Conservation (phyloP, 2,329 filamentous ascomycete species). For the Neocucurbitaria cava region DNA sequence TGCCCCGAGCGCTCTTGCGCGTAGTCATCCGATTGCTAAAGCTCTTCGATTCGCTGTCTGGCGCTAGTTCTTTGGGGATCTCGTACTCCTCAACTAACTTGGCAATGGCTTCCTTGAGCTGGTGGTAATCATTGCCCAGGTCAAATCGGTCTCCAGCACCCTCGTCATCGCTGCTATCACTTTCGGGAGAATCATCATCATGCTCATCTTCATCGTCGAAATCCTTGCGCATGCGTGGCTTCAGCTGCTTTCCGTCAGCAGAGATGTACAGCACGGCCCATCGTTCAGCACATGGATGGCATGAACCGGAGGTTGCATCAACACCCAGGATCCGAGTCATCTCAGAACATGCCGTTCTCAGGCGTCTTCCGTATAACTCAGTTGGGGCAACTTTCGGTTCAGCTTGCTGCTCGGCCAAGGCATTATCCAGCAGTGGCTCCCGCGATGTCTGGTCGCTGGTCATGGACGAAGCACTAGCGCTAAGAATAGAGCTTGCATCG, state of each 20-base stretch:
- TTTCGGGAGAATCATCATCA: slow-evolving; percentile 64
- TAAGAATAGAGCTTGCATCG: slow-evolving; percentile 74
- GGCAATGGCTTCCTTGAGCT: slow-evolving; percentile 79
- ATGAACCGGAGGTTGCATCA: slow-evolving; percentile 70
- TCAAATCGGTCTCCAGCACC: slow-evolving; percentile 58
- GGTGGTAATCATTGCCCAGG: slow-evolving; percentile 80
- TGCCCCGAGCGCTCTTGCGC: slow-evolving; percentile 42
- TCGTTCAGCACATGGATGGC: slow-evolving; percentile 80
- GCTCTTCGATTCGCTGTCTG: slow-evolving; percentile 65
- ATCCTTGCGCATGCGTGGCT: slow-evolving; percentile 76
- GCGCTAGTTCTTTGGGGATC: slow-evolving; percentile 71
- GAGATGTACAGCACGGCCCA: slow-evolving; percentile 86
- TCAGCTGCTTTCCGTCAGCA: slow-evolving; percentile 72
- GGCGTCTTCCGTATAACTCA: slow-evolving; percentile 55
- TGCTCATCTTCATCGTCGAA: slow-evolving; percentile 68
- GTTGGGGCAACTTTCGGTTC: slow-evolving; percentile 59
- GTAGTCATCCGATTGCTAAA: slow-evolving; percentile 74
- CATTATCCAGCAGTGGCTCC: slow-evolving; percentile 65
- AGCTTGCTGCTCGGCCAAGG: slow-evolving; percentile 26
- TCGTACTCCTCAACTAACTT: slow-evolving; percentile 85
- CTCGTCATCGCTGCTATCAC: slow-evolving; percentile 57
- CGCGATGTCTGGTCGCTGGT: slow-evolving; percentile 74
- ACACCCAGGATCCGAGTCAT: slow-evolving; percentile 71
- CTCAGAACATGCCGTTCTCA: slow-evolving; percentile 73
- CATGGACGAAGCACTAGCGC: slow-evolving; percentile 74